Evolutionary conservation across 495 filamentous ascomycete species (phyloP).

Genomic region (Chaetomium cochliodes): DNA sequence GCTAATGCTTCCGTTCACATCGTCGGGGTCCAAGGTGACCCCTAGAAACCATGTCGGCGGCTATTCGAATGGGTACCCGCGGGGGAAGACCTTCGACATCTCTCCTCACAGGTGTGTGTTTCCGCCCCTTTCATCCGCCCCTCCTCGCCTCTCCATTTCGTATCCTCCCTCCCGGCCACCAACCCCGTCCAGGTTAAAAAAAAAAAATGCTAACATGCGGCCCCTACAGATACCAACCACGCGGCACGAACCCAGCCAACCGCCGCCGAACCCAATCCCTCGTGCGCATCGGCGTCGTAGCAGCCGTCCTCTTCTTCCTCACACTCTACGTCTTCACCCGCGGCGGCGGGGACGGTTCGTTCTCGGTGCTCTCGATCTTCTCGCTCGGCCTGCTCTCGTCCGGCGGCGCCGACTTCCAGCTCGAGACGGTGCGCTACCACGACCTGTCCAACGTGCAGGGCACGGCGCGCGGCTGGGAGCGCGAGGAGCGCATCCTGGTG

Average conservation of each 20-base stretch:
- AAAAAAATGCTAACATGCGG: conserved; percentile 4
- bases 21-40: conserved; percentile 54
- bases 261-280: conserved; percentile 74
- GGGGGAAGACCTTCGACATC: conserved; percentile 73
- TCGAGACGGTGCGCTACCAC: conserved; percentile 95
- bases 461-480: conserved; percentile 86
- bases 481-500: conserved; percentile 90
- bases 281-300: conserved; percentile 58
- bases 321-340: conserved; percentile 34
- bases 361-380: conserved; percentile 65
- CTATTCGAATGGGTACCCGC: conserved; percentile 77
- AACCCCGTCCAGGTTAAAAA: not conserved
- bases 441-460: conserved; percentile 89
- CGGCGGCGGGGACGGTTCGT: conserved; percentile 29
- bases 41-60: conserved; percentile 60
- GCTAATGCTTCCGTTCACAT: conserved; percentile 47
- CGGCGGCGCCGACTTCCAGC: conserved; percentile 61
- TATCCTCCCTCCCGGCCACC: not conserved
- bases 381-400: conserved; percentile 68
- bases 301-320: conserved; percentile 55
- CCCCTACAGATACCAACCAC: conserved; percentile 74
- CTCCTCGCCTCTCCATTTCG: not conserved
- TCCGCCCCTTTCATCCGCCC: not conserved
- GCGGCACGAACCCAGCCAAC: conserved; percentile 66
- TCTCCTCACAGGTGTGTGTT: conserved; percentile 76